Evolutionary conservation across 371 early-diverging fungal species (phyloP).

Genomic region (Dipsacomyces acuminosporus): DNA sequence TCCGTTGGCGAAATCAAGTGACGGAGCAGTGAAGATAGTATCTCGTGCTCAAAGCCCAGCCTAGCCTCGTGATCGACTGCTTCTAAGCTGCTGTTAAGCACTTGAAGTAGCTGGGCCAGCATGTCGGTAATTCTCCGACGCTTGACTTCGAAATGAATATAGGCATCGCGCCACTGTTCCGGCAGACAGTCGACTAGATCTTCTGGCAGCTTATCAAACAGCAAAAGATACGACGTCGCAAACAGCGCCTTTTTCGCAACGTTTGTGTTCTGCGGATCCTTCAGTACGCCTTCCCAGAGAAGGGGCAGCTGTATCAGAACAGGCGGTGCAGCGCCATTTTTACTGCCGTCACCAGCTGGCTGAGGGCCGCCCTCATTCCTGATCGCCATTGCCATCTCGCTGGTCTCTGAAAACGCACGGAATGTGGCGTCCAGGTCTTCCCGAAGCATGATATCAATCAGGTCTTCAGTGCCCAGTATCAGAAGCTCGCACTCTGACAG

Average conservation of each 20-base stretch:
- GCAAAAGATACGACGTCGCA: conserved; percentile 30
- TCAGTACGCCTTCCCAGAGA: conserved; percentile 26
- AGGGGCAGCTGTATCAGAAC: conserved; percentile 17
- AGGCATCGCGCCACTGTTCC: conserved; percentile 3
- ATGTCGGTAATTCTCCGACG: conserved; percentile 7
- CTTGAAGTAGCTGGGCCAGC: conserved; percentile 14
- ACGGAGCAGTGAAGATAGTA: conserved; percentile 16
- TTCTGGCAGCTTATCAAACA: conserved; percentile 30
- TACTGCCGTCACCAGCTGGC: background rate
- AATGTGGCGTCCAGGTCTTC: conserved; percentile 25
- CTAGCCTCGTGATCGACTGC: conserved; percentile 15
- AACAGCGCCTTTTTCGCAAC: conserved; percentile 30
- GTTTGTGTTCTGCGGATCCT: conserved; percentile 28
- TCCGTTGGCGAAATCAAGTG: conserved; percentile 25
- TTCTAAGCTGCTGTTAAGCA: conserved; percentile 12
- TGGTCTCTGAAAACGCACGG: conserved; percentile 11
- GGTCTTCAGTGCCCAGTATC: conserved; percentile 26
- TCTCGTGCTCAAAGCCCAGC: conserved; percentile 22
- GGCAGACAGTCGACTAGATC: conserved; percentile 18
- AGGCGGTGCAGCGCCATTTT: background rate
- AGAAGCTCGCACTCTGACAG: conserved; percentile 37
- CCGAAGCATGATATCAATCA: conserved; percentile 32
- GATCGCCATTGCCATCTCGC: conserved; percentile 14
- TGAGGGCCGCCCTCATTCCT: conserved; percentile 5
- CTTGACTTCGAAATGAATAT: conserved; percentile 13